Evolutionary conservation across 148 eudicot genomes (phyloP).

Genomic region (Chenopodium quinoa): DNA sequence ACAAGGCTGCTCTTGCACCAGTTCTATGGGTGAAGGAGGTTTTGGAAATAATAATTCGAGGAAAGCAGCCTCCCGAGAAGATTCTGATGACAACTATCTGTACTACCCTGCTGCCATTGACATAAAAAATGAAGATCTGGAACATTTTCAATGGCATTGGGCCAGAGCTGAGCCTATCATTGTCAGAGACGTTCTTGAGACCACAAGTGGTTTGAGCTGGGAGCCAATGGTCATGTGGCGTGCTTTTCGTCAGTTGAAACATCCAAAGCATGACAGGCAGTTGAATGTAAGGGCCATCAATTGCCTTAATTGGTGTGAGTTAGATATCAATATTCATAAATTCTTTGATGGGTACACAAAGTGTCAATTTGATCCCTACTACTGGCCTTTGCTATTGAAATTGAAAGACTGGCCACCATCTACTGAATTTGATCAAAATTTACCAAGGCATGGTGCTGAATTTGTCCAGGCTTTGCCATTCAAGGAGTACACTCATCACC

Average conservation of each 20-base stretch:
- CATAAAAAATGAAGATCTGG: conserved; percentile 29
- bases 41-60: conserved; percentile 19
- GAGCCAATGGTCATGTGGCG: conserved; percentile 75
- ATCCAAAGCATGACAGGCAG: conserved; percentile 31
- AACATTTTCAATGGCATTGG: conserved; percentile 62
- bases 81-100: conserved; percentile 40
- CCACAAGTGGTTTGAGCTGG: conserved; percentile 58
- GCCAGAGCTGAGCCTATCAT: conserved; percentile 51
- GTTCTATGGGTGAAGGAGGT: conserved; percentile 18
- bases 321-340: conserved; percentile 46
- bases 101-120: conserved; percentile 43
- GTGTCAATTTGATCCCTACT: conserved; percentile 32
- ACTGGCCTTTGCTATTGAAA: conserved; percentile 60
- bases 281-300: conserved; percentile 41
- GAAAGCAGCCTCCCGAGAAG: conserved; percentile 49
- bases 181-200: conserved; percentile 50
- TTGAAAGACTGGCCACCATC: conserved; percentile 77
- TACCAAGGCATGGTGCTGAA: conserved; percentile 71
- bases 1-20: conserved; percentile 31
- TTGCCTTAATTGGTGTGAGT: conserved; percentile 62
- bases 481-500: conserved; percentile 70
- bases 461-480: conserved; percentile 61
- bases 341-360: conserved; percentile 56
- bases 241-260: conserved; percentile 48
- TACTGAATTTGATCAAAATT: conserved; percentile 44